A percentile compares a stretch with the other conserved stretches of the same genome.
Evolutionary conservation across 495 filamentous ascomycete genomes (phyloP).

Genomic region (Lasiosphaeria hispida): DNA sequence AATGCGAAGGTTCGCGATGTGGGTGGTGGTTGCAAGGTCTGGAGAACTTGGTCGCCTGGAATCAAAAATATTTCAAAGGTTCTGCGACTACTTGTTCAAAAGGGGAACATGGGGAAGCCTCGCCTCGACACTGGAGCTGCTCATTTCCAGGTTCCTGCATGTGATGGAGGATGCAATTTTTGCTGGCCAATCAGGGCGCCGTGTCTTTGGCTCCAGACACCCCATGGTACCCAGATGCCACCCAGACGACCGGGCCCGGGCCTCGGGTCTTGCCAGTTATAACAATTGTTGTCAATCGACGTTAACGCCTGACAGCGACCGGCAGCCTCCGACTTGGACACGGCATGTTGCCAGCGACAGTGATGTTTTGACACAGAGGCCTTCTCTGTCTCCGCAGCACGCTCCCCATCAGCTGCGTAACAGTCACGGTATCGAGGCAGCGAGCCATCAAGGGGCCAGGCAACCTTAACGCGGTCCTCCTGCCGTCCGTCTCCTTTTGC

Average conservation of each 20-base stretch:
- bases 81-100: slow-evolving; percentile 8
- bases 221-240: too few species aligned
- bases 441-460: slow-evolving; percentile 4
- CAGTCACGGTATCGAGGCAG: neutral
- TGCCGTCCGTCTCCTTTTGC: neutral
- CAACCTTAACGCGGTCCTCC: too few species aligned
- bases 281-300: neutral
- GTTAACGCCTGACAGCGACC: too few species aligned
- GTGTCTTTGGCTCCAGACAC: neutral
- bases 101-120: slow-evolving; percentile 16
- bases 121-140: slow-evolving; percentile 3
- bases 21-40: slow-evolving; percentile 2
- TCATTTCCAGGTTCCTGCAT: slow-evolving; percentile 19
- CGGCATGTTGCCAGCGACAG: too few species aligned
- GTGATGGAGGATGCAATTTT: slow-evolving; percentile 10
- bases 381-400: too few species aligned
- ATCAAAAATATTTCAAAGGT: slow-evolving; percentile 16
- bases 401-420: too few species aligned
- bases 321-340: too few species aligned
- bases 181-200: slow-evolving; percentile 15
- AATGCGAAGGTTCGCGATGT: slow-evolving; percentile 6
- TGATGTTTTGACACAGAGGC: too few species aligned
- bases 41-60: neutral
- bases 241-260: too few species aligned
- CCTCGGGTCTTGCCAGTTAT: neutral